phyloP scores from a whole-genome alignment of 1,284 basidiomycete genomes.

The Apiotrichum porosum region DNA sequence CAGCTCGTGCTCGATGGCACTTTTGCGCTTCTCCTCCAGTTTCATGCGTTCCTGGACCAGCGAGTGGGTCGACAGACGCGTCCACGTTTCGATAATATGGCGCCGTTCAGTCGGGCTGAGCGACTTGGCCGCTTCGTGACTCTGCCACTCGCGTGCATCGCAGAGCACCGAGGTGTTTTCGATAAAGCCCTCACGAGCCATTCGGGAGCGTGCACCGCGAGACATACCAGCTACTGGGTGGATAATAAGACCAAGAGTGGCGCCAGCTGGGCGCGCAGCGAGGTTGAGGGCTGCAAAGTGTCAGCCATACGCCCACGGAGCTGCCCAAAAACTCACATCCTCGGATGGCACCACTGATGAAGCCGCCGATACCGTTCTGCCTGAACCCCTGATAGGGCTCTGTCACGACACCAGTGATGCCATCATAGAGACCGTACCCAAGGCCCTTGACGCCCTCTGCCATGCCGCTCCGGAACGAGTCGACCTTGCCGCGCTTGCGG shows the following conservation, averaged over 20 bases:
- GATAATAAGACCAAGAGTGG: constrained; percentile 15
- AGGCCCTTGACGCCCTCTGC: constrained; percentile 51
- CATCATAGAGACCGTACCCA: constrained; percentile 53
- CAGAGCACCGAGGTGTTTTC: constrained; percentile 1
- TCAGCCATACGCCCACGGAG: neutral
- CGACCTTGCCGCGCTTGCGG: constrained; percentile 49
- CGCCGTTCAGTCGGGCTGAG: constrained; percentile 1
- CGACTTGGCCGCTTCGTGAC: neutral
- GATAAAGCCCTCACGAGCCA: neutral
- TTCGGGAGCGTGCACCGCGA: constrained; percentile 5
- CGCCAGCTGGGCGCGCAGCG: constrained; percentile 51
- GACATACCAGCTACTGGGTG: constrained; percentile 11
- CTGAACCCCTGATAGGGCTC: constrained; percentile 54
- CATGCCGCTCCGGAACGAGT: constrained; percentile 51
- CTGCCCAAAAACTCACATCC: constrained; percentile 26
- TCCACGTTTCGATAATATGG: constrained; percentile 4
- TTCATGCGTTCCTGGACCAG: neutral
- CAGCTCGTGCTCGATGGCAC: neutral
- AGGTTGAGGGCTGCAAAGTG: constrained; percentile 46
- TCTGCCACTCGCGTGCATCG: neutral
- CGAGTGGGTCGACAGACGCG: neutral
- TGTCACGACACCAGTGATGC: constrained; percentile 55
- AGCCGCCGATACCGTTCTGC: constrained; percentile 44
- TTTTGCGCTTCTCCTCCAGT: neutral
- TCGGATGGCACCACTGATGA: constrained; percentile 1